These are phyloP conservation scores for Calendula officinalis DNA, from an alignment of 129 eudicot species.

Conservation along the genomic window DNA sequence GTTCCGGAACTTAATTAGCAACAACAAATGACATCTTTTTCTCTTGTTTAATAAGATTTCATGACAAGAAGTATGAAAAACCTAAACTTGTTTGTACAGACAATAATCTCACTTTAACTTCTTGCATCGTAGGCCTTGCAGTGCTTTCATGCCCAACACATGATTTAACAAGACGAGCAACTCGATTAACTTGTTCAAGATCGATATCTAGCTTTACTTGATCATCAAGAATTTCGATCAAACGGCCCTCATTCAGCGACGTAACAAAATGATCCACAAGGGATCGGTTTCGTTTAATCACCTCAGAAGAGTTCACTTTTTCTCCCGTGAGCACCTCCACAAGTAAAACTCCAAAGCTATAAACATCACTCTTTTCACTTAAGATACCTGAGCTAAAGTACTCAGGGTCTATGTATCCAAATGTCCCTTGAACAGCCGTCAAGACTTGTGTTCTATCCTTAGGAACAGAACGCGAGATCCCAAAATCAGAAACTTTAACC, in stretches of 20 bases:
- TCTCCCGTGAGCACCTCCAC: constrained; percentile 21
- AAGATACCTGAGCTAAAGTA: constrained; percentile 20
- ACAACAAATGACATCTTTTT: too few species aligned
- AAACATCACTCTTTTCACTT: constrained; percentile 16
- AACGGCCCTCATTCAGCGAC: constrained; percentile 3
- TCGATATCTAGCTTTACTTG: constrained; percentile 12
- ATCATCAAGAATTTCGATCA: constrained; percentile 18
- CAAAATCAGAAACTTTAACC: constrained; percentile 28
- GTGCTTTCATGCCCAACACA: background rate
- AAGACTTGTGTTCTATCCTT: constrained; percentile 19
- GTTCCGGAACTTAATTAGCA: too few species aligned
- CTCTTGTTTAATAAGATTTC: too few species aligned
- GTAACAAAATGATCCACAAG: constrained; percentile 12
- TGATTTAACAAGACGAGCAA: constrained; percentile 11
- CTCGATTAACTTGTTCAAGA: constrained; percentile 16
- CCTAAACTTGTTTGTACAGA: constrained; percentile 7
- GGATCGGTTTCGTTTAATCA: background rate
- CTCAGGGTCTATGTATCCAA: constrained; percentile 23
- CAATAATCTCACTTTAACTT: background rate
- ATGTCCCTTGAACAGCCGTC: constrained; percentile 10
- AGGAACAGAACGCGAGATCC: constrained; percentile 19
- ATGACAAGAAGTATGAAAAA: background rate
- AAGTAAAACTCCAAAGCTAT: constrained; percentile 27
- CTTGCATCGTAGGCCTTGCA: constrained; percentile 14
- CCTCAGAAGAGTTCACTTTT: background rate